These are phyloP conservation scores for Cymbidium sinense DNA, from an alignment of 106 monocot species.

Conservation along the genomic window DNA sequence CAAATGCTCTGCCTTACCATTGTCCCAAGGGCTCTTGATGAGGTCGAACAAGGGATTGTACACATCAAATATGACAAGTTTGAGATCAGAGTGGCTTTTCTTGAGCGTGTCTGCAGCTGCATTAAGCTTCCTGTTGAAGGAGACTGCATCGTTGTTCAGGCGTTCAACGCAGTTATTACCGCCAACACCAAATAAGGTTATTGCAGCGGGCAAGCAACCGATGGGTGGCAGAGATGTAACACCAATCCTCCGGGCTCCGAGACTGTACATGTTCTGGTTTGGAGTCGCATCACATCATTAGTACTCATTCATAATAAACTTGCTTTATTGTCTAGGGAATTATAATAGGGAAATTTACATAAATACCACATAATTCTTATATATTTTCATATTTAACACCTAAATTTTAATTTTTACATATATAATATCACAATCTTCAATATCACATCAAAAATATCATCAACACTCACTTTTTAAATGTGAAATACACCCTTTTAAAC, in stretches of 20 bases:
- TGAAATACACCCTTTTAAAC: too few species aligned
- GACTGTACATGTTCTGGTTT: conserved; percentile 40
- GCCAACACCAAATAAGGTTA: conserved; percentile 66
- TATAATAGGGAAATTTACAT: too few species aligned
- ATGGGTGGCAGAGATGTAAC: conserved; percentile 73
- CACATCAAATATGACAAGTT: conserved; percentile 74
- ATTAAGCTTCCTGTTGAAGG: conserved; percentile 63
- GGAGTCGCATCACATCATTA: too few species aligned
- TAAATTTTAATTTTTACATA: too few species aligned
- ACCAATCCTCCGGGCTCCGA: conserved; percentile 74
- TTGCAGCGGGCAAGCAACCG: conserved; percentile 76
- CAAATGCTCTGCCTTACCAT: conserved; percentile 24
- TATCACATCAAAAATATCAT: too few species aligned
- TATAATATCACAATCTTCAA: too few species aligned
- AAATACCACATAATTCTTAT: too few species aligned
- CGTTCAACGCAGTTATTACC: conserved; percentile 43
- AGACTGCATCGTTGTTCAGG: conserved; percentile 59
- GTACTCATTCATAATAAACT: too few species aligned
- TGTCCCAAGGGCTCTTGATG: conserved; percentile 34
- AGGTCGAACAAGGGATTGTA: conserved; percentile 69
- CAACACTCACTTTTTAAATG: too few species aligned
- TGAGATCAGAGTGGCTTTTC: conserved; percentile 41
- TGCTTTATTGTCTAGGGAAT: too few species aligned
- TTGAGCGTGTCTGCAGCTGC: conserved; percentile 26
- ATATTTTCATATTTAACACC: too few species aligned